Conservation (phyloP, 169 alveolate species). For the Eimeria mitis region DNA sequence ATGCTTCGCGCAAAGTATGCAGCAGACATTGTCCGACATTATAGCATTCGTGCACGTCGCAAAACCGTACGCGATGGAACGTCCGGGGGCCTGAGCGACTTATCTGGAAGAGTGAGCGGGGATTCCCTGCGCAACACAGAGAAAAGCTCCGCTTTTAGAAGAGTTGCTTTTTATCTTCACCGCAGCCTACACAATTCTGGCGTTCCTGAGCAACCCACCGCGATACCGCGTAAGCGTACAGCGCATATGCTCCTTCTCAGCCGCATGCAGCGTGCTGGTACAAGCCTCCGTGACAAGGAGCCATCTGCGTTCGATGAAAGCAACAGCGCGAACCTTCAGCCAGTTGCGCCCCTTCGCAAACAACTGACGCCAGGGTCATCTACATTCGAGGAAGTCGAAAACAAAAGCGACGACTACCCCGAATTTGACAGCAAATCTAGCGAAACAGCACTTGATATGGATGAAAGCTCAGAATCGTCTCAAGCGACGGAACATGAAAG, state of each 20-base stretch:
- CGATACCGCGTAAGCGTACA: neutral
- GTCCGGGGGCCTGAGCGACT: slow-evolving; percentile 40
- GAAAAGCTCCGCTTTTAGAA: slow-evolving; percentile 5
- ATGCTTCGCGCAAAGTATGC: neutral
- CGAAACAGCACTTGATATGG: neutral
- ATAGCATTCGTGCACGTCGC: neutral
- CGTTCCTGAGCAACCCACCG: neutral
- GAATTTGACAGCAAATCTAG: neutral
- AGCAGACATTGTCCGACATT: neutral
- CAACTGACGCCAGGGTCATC: neutral
- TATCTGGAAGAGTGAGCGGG: neutral
- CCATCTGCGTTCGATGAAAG: neutral
- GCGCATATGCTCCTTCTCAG: neutral
- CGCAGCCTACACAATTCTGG: slow-evolving; percentile 51
- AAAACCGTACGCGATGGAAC: neutral
- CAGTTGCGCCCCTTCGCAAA: neutral
- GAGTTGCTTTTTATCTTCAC: slow-evolving; percentile 27
- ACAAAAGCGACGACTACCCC: neutral
- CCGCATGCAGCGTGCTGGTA: neutral
- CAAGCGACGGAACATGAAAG: neutral
- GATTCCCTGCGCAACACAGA: neutral
- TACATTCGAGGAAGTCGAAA: neutral
- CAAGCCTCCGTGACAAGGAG: neutral
- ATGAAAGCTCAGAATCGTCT: neutral
- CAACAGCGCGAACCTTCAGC: neutral